Conservation (phyloP, 805 yeast genomes). For the Hanseniaspora occidentalis region DNA sequence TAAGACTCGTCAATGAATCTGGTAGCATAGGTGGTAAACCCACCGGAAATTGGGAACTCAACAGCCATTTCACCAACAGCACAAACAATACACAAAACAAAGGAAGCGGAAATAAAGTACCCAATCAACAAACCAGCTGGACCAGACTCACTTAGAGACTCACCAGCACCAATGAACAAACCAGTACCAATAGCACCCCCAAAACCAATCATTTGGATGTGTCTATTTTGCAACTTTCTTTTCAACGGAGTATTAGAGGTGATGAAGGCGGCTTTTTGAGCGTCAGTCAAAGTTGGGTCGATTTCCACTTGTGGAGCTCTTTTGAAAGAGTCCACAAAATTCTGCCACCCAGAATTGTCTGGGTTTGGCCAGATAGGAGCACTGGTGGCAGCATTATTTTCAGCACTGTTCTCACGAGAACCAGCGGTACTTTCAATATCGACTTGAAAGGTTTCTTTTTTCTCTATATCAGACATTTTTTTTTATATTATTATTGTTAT, state of each 20-base stretch:
- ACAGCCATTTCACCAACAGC: conserved; percentile 51
- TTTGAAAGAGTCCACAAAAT: conserved; percentile 39
- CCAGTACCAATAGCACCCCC: conserved; percentile 73
- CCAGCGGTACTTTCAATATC: no score
- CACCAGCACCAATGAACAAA: conserved; percentile 60
- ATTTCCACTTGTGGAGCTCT: conserved; percentile 25
- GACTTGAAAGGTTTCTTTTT: no score
- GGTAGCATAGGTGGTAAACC: conserved; percentile 50
- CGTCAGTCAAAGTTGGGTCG: conserved; percentile 29
- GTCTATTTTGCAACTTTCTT: conserved; percentile 40
- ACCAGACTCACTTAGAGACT: conserved; percentile 49
- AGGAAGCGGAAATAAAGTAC: conserved; percentile 39
- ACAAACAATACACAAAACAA: conserved; percentile 48
- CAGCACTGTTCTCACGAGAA: no score
- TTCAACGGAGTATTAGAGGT: conserved; percentile 46
- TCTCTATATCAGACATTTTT: no score
- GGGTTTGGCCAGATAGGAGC: no score
- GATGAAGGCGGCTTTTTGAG: conserved; percentile 33
- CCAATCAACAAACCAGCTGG: conserved; percentile 51
- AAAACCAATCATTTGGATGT: conserved; percentile 52
- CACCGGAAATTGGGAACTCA: conserved; percentile 51
- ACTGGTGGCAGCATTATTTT: no score
- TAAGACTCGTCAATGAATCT: conserved; percentile 46
- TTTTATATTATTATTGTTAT: no score
- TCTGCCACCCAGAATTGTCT: conserved; percentile 31